Evolutionary conservation across 2,329 filamentous ascomycete genomes (phyloP).

Genomic region (Venturia aucupariae): DNA sequence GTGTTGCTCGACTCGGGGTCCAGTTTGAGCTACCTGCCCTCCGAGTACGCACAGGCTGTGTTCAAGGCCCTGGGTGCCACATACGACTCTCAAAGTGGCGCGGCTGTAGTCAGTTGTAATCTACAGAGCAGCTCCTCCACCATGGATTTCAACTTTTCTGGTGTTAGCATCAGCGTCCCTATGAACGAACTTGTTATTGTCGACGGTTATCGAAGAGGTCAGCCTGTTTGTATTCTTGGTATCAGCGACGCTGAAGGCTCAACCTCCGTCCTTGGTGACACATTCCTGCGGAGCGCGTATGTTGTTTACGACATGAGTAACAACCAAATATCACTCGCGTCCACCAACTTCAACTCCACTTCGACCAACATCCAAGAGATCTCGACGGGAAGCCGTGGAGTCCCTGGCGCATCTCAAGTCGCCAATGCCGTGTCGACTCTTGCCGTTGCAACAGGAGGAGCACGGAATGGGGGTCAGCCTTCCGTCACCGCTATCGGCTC

Average conservation of each 20-base stretch:
- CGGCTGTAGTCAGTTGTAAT: slow-evolving; percentile 46
- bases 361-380: slow-evolving; percentile 44
- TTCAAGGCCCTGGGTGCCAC: slow-evolving; percentile 33
- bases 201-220: slow-evolving; percentile 32
- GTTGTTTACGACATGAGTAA: slow-evolving; percentile 53
- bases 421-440: slow-evolving; percentile 41
- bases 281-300: slow-evolving; percentile 53
- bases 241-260: slow-evolving; percentile 42
- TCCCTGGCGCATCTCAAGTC: slow-evolving; percentile 46
- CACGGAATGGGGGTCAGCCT: slow-evolving; percentile 28
- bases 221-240: slow-evolving; percentile 39
- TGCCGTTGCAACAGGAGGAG: slow-evolving; percentile 35
- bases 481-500: slow-evolving; percentile 19
- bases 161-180: slow-evolving; percentile 44
- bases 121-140: slow-evolving; percentile 37
- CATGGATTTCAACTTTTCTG: slow-evolving; percentile 49
- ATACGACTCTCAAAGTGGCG: slow-evolving; percentile 32
- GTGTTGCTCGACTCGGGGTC: slow-evolving; percentile 68
- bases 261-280: slow-evolving; percentile 48
- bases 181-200: slow-evolving; percentile 48
- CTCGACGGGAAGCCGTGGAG: slow-evolving; percentile 35
- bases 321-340: slow-evolving; percentile 52
- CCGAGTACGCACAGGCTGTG: slow-evolving; percentile 42
- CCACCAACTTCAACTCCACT: slow-evolving; percentile 51
- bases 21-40: slow-evolving; percentile 61